phyloP scores from a whole-genome alignment of 1,284 basidiomycete genomes.

The Flammula alnicola region DNA sequence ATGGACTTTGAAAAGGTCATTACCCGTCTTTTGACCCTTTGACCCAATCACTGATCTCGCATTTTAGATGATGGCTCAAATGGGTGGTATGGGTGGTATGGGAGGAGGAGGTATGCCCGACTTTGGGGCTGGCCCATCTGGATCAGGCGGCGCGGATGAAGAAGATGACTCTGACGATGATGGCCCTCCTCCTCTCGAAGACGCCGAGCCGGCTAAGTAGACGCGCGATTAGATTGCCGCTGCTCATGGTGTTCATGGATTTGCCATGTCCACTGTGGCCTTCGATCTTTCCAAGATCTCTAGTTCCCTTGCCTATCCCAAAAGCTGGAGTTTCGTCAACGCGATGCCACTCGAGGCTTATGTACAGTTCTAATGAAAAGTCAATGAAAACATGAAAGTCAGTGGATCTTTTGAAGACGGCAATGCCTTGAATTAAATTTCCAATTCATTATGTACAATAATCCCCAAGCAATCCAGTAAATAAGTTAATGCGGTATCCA shows the following conservation, averaged over 20 bases:
- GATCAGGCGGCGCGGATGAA: slow-evolving; percentile 40
- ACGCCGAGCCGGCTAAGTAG: slow-evolving; percentile 49
- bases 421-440: too few relatives aligned
- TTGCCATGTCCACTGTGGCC: too few relatives aligned
- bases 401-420: too few relatives aligned
- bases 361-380: background rate
- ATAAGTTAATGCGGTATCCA: background rate
- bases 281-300: background rate
- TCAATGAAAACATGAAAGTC: too few relatives aligned
- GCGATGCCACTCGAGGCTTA: background rate
- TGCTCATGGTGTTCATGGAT: too few relatives aligned
- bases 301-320: background rate
- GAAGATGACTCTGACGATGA: slow-evolving; percentile 65
- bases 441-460: background rate
- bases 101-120: slow-evolving; percentile 34
- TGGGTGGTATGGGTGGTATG: slow-evolving; percentile 52
- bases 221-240: background rate
- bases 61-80: slow-evolving; percentile 67
- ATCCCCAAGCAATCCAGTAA: background rate
- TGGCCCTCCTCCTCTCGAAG: slow-evolving; percentile 79
- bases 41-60: slow-evolving; percentile 7
- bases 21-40: slow-evolving; percentile 7
- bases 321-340: slow-evolving; percentile 1
- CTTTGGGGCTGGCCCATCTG: slow-evolving; percentile 30
- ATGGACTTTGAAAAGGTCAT: slow-evolving; percentile 66